phyloP scores from a whole-genome alignment of 768 basidiomycete species.

The Exidia glandulosa region DNA sequence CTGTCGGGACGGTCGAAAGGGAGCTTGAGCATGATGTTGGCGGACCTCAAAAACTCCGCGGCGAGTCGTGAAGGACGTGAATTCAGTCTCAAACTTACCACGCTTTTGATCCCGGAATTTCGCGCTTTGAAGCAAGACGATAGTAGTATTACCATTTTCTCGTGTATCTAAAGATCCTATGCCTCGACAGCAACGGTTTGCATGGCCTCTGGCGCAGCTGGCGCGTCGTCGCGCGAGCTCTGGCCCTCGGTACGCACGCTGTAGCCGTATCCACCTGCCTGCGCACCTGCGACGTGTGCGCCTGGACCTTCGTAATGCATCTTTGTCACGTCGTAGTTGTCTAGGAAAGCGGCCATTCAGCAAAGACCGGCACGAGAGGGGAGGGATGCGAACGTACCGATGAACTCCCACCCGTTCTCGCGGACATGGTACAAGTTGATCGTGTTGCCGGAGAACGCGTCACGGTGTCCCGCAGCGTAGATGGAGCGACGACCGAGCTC shows the following conservation, averaged over 20 bases:
- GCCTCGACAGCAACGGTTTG: background rate
- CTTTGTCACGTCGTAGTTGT: constrained; percentile 84
- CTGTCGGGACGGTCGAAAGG: no score
- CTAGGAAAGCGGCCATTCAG: constrained; percentile 29
- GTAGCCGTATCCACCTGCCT: constrained; percentile 70
- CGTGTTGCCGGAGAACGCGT: constrained; percentile 92
- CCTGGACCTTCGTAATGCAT: constrained; percentile 87
- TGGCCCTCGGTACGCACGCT: constrained; percentile 37
- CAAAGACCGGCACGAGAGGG: background rate
- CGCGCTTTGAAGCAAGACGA: no score
- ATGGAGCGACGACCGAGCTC: constrained; percentile 90
- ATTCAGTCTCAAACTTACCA: no score
- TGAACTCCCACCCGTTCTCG: constrained; percentile 91
- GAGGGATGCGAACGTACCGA: constrained; percentile 43
- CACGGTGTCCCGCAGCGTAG: constrained; percentile 93
- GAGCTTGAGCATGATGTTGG: no score
- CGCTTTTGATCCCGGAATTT: no score
- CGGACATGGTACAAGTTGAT: constrained; percentile 94
- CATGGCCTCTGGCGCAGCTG: background rate
- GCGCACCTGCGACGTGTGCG: constrained; percentile 43
- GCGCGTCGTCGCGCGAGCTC: constrained; percentile 2
- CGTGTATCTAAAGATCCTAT: no score
- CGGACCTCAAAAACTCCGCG: no score
- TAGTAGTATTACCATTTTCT: no score
- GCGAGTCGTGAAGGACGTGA: no score